Evolutionary conservation across 108 stramenopile genomes (phyloP), one percentile per base, ranked within the genome.

Genomic region (Bacterosira constricta): DNA sequence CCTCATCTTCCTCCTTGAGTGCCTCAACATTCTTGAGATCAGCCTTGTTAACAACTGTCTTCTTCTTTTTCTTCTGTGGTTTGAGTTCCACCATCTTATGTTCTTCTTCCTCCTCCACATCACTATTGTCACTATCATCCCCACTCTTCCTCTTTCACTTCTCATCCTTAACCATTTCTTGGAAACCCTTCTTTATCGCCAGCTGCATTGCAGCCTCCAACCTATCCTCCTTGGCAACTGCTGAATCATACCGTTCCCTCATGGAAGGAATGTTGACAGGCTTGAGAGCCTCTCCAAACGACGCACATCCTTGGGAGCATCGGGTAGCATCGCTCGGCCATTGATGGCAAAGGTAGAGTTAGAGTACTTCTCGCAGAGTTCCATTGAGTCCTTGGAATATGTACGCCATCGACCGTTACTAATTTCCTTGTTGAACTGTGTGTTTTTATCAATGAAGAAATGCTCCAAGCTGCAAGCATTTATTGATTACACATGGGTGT

Each of bases 291-390:
- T 96, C n/a, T n/a, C 95, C 44, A 96, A 66, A 11, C 81, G 82
- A 38, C 89, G 85, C 13, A 96, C 86, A 62, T 96, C 95, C 78
- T 92, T 93, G 44, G 95, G 95, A 32, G 92, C 89, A 42, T 90
- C 83, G 13, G 69, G 82, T 11, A 88, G 63, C 21, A 84, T 85
- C 29, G 83, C 57, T 18, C 95, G 87, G 15, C 66, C 86, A 23
- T 59, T 41, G 61, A 85, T 69, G 26, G 82, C 88, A 34, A 79
- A 80, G 4, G 25, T 63, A 1, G 85, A 70, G 75, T 91, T 63
- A 1, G 85, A 70, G 75, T 91, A 85, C n/a, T 79, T 80, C 39
- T 89, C 82, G 50, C 91, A 92, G 26, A 87, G 62, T 49, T 96
- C 95, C 20, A 96, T 74, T 41, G 86, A 88, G 10, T 90, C 94